Evolutionary conservation across 2,329 filamentous ascomycete species (phyloP), one percentile per base, ranked within the genome.

Genomic region (Sphaerulina vaccinii): DNA sequence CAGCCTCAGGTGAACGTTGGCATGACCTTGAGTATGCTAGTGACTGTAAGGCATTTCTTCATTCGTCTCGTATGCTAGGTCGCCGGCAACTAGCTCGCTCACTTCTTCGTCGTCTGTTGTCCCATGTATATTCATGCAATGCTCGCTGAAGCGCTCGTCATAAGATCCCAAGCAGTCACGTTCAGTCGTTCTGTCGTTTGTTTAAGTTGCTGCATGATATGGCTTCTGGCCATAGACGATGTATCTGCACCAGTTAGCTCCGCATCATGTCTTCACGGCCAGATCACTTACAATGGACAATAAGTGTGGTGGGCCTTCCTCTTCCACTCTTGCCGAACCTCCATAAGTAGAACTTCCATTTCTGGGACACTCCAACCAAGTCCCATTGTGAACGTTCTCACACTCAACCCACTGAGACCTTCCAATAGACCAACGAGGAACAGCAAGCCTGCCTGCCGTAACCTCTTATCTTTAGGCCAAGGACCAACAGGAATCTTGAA

Each of bases 401-500:
- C 51, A 40, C 59, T 63, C 42, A 65, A 42, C 6, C 62, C 63
- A 43, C 56, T 58, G 13, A 66, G 27, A 2, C 63, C 64, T 38
- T 66, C 61, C 7, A 61, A 41, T 23, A 65, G 40, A 2, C 61
- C 61, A 15, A 64, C 49, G 35, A 64, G 40, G 23, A 61, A 57
- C n/a, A 62, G 53, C 13, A 63, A 13, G 3, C 64, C 64, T 0
- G 60, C 56, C 36, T 64, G 54, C 33, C 61, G 56, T n/a, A 65
- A 40, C 15, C 52, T 49, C 36, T 60, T 56, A 38, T 65, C 58
- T 42, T 62, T 61, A 6, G 63, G 59, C 63, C 62, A 65, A 4
- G 57, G 55, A 13, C 63, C 63, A 10, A 66, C 58, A 3, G 63
- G 63, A 35, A 69, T 60, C 39, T 65, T 66, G 51, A 62, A 61